A percentile compares a stretch with the other conserved stretches of the same genome.
These are phyloP conservation scores for Phaffomyces thermotolerans DNA, from an alignment of 805 yeast genomes.

Conservation along the genomic window DNA sequence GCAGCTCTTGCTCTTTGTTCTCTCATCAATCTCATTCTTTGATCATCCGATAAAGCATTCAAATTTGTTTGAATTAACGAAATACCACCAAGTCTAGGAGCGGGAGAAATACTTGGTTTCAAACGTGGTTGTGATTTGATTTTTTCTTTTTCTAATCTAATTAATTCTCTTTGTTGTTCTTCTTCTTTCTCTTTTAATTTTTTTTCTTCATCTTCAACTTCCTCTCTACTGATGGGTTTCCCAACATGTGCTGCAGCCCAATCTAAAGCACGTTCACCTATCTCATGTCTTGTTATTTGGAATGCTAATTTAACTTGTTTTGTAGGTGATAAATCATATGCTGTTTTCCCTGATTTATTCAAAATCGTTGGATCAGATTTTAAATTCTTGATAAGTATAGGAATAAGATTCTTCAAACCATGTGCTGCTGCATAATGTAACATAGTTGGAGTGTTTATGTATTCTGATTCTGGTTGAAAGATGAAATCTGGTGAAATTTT, in stretches of 20 bases:
- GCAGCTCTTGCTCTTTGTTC: conserved; percentile 97
- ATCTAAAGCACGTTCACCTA: conserved; percentile 65
- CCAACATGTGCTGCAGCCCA: conserved; percentile 70
- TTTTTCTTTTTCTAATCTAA: conserved; percentile 39
- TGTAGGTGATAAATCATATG: conserved; percentile 59
- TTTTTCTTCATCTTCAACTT: conserved; percentile 37
- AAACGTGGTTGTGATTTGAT: conserved; percentile 27
- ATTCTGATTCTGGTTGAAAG: conserved; percentile 50
- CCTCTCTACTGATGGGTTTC: conserved; percentile 47
- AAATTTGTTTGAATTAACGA: conserved; percentile 34
- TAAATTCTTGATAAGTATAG: conserved; percentile 49
- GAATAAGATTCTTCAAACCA: conserved; percentile 60
- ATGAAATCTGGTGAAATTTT: conserved; percentile 44
- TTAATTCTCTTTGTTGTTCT: conserved; percentile 31
- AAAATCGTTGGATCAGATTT: conserved; percentile 62
- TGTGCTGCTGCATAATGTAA: conserved; percentile 71
- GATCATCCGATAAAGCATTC: conserved; percentile 64
- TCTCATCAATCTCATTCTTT: conserved; percentile 72
- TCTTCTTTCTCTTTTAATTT: conserved; percentile 32
- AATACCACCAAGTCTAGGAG: conserved; percentile 28
- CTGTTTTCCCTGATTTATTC: conserved; percentile 51
- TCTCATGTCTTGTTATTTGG: conserved; percentile 54
- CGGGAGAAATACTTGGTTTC: conserved; percentile 25
- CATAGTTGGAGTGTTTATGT: conserved; percentile 56
- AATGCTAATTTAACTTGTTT: conserved; percentile 44